Conservation (phyloP, 352 stramenopile species). For the Pythium apleroticum region DNA sequence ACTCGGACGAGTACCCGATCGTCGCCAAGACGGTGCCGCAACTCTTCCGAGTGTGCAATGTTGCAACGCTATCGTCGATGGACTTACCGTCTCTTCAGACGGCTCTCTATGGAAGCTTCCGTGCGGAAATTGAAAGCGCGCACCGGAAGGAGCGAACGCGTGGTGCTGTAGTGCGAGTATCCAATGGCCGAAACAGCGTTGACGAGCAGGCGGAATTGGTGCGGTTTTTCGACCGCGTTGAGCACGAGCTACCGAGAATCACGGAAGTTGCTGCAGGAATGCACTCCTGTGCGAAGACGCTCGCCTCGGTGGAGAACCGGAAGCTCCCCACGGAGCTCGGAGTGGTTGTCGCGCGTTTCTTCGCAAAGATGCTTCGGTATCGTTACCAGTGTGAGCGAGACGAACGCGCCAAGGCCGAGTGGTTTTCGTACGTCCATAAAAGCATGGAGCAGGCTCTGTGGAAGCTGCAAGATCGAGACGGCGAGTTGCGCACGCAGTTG, state of each 20-base stretch:
- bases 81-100: slow-evolving; percentile 31
- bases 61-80: slow-evolving; percentile 34
- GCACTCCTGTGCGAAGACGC: slow-evolving; percentile 13
- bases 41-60: slow-evolving; percentile 36
- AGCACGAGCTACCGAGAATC: slow-evolving; percentile 29
- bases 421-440: slow-evolving; percentile 31
- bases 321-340: slow-evolving; percentile 16
- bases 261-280: slow-evolving; percentile 28
- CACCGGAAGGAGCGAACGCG: slow-evolving; percentile 10
- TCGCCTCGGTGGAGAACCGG: slow-evolving; percentile 3
- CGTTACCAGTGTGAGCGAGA: slow-evolving; percentile 21
- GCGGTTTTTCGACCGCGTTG: slow-evolving; percentile 25
- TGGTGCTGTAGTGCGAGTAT: background rate
- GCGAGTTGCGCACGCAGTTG: slow-evolving; percentile 20
- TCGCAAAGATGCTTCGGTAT: slow-evolving; percentile 22
- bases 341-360: slow-evolving; percentile 20
- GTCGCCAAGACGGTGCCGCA: slow-evolving; percentile 22
- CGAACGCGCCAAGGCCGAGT: slow-evolving; percentile 15
- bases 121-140: slow-evolving; percentile 34
- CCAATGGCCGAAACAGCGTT: background rate
- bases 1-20: slow-evolving; percentile 22
- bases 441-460: slow-evolving; percentile 44
- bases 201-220: slow-evolving; percentile 21
- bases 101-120: slow-evolving; percentile 47
- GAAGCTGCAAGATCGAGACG: slow-evolving; percentile 34